Percentiles rank a stretch among this genome's conserved stretches.
phyloP scores from a whole-genome alignment of 305 asterid genomes.

The Plantago rigida region DNA sequence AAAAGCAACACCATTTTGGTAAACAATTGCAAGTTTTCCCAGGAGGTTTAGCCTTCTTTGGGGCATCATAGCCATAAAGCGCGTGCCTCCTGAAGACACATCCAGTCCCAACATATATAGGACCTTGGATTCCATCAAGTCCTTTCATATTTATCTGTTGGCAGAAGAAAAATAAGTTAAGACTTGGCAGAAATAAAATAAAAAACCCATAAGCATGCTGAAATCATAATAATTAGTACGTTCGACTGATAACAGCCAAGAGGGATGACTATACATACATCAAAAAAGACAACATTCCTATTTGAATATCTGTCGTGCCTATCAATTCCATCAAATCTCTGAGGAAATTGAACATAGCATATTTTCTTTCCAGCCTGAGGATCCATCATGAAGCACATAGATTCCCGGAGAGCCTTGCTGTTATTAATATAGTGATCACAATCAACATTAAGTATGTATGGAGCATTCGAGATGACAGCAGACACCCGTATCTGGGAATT shows the following conservation, averaged over 20 bases:
- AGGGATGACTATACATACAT: slow-evolving; percentile 21
- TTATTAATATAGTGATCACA: slow-evolving; percentile 38
- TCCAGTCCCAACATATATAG: slow-evolving; percentile 37
- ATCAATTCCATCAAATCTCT: slow-evolving; percentile 38
- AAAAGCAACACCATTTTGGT: slow-evolving; percentile 39
- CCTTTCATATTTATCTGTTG: slow-evolving; percentile 36
- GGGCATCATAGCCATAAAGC: slow-evolving; percentile 36
- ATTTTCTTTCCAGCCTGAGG: slow-evolving; percentile 36
- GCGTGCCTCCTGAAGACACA: slow-evolving; percentile 36
- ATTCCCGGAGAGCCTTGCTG: slow-evolving; percentile 33
- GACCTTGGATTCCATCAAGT: slow-evolving; percentile 42
- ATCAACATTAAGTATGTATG: slow-evolving; percentile 46
- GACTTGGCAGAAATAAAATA: background rate
- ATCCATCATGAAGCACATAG: slow-evolving; percentile 42
- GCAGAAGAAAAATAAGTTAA: slow-evolving; percentile 5
- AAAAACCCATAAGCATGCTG: background rate
- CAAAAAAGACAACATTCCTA: slow-evolving; percentile 36
- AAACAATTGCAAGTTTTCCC: slow-evolving; percentile 37
- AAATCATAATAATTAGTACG: slow-evolving; percentile 6
- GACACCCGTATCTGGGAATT: slow-evolving; percentile 53
- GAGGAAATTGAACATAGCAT: slow-evolving; percentile 40
- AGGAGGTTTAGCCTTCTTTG: slow-evolving; percentile 32
- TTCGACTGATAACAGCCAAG: background rate
- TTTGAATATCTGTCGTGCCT: slow-evolving; percentile 34
- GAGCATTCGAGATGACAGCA: slow-evolving; percentile 70